Conservation (phyloP, 2,329 filamentous ascomycete genomes). For the Pyrenophora graminea region DNA sequence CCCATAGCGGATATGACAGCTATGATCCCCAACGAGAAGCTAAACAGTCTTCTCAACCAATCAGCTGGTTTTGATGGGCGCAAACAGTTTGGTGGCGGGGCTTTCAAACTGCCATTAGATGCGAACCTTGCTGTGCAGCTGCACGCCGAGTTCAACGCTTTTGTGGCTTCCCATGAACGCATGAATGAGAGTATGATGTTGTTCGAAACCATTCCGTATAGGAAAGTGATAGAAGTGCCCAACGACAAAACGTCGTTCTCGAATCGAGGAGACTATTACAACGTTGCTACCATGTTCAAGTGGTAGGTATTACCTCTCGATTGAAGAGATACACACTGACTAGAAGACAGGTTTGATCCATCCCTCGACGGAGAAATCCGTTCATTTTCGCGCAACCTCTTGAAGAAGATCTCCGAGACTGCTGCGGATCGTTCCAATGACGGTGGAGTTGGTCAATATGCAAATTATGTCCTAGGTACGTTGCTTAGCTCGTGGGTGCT, state of each 20-base stretch:
- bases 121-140: constrained; percentile 28
- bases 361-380: constrained; percentile 32
- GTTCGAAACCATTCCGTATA: constrained; percentile 37
- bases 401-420: constrained; percentile 32
- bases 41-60: constrained; percentile 42
- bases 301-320: constrained; percentile 25
- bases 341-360: constrained; percentile 28
- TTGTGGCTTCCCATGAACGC: constrained; percentile 29
- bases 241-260: constrained; percentile 34
- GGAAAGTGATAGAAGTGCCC: constrained; percentile 27
- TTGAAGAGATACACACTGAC: background rate
- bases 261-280: constrained; percentile 42
- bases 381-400: constrained; percentile 28
- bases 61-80: constrained; percentile 41
- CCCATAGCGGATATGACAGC: constrained; percentile 30
- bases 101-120: constrained; percentile 41
- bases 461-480: constrained; percentile 37
- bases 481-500: too few species aligned
- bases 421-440: constrained; percentile 24
- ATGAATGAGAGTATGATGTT: constrained; percentile 36
- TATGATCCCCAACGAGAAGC: constrained; percentile 38
- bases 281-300: constrained; percentile 39
- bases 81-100: constrained; percentile 45
- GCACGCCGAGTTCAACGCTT: constrained; percentile 32
- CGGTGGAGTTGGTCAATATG: constrained; percentile 38